Conservation (phyloP, 2,329 filamentous ascomycete genomes). For the Alternaria rosae region DNA sequence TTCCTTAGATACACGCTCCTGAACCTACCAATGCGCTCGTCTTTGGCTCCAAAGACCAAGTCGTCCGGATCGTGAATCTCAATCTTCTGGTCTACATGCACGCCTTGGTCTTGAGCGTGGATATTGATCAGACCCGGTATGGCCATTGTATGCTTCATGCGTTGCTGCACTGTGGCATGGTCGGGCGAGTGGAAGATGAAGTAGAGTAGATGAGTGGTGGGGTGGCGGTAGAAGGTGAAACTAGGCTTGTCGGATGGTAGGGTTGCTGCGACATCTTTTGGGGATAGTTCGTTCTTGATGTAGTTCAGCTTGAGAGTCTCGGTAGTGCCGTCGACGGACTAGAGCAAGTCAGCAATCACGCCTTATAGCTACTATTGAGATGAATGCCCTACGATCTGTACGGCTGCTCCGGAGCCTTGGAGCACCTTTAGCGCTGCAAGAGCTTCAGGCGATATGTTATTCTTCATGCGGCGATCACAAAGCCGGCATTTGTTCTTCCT, state of each 20-base stretch:
- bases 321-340: slow-evolving; percentile 30
- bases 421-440: slow-evolving; percentile 25
- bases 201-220: slow-evolving; percentile 17
- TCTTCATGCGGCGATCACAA: slow-evolving; percentile 45
- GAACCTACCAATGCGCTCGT: slow-evolving; percentile 27
- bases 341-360: not conserved
- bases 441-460: slow-evolving; percentile 30
- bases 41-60: slow-evolving; percentile 23
- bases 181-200: slow-evolving; percentile 41
- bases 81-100: slow-evolving; percentile 34
- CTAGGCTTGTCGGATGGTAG: slow-evolving; percentile 17
- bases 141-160: slow-evolving; percentile 42
- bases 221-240: slow-evolving; percentile 40
- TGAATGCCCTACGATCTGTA: slow-evolving; percentile 30
- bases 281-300: slow-evolving; percentile 1
- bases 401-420: slow-evolving; percentile 11
- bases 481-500: slow-evolving; percentile 38
- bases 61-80: slow-evolving; percentile 39
- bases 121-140: slow-evolving; percentile 38
- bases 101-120: slow-evolving; percentile 31
- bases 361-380: not conserved
- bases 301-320: slow-evolving; percentile 25
- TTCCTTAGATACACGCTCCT: slow-evolving; percentile 32
- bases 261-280: not conserved
- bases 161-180: slow-evolving; percentile 29